Evolutionary conservation across 345 rosid species (phyloP).

Genomic region (Rhodamnia rubescens): DNA sequence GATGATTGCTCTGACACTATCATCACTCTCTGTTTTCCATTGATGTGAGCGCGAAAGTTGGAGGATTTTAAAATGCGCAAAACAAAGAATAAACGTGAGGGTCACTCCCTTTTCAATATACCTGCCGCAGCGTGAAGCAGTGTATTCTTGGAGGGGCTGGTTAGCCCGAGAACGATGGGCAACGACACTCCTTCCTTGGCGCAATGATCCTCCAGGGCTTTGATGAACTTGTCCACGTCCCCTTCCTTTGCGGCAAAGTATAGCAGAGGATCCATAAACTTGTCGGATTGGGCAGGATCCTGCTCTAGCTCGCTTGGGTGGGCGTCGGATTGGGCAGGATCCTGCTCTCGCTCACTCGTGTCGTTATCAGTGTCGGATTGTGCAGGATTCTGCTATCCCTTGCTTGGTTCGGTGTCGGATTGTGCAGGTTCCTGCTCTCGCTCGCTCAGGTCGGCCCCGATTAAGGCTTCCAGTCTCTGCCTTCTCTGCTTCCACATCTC

Average conservation of each 20-base stretch:
- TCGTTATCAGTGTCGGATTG: no score
- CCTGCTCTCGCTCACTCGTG: no score
- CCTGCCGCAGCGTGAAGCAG: neutral
- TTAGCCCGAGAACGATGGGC: neutral
- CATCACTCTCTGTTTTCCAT: neutral
- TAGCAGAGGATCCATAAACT: neutral
- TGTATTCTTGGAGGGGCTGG: neutral
- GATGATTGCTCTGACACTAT: neutral
- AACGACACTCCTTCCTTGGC: neutral
- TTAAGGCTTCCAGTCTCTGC: neutral
- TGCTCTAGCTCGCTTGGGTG: no score
- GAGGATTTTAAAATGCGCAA: neutral
- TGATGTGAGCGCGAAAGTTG: neutral
- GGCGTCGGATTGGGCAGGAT: no score
- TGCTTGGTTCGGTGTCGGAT: no score
- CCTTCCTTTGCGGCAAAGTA: neutral
- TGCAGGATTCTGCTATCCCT: no score
- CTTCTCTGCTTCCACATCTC: neutral
- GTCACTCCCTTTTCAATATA: neutral
- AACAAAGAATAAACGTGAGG: neutral
- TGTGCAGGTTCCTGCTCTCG: neutral
- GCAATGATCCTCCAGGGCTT: neutral
- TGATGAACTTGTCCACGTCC: neutral
- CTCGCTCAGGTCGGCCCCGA: neutral
- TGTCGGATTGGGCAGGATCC: neutral